Percentiles rank a stretch among this genome's conserved stretches.
Conservation (phyloP, 2,329 filamentous ascomycete genomes). For the Talaromyces sp. region DNA sequence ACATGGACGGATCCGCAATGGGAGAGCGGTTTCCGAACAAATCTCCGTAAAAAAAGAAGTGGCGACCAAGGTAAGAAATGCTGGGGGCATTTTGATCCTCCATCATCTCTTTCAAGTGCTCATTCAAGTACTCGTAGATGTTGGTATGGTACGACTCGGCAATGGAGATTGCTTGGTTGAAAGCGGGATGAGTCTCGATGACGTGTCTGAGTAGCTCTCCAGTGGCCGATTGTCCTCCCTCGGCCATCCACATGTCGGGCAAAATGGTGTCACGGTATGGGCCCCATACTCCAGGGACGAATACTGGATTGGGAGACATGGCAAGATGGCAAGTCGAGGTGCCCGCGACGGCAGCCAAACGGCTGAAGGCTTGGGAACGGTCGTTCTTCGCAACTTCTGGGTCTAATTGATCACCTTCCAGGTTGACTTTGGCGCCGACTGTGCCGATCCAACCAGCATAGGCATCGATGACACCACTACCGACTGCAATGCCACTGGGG, state of each 20-base stretch:
- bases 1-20: constrained; percentile 88
- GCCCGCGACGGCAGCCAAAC: constrained; percentile 87
- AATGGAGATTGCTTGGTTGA: constrained; percentile 69
- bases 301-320: constrained; percentile 89
- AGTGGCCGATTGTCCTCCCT: constrained; percentile 93
- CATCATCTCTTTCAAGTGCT: constrained; percentile 71
- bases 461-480: constrained; percentile 94
- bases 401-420: constrained; percentile 62
- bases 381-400: constrained; percentile 69
- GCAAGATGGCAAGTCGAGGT: constrained; percentile 96
- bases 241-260: constrained; percentile 91
- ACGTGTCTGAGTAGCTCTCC: constrained; percentile 92
- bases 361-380: constrained; percentile 84
- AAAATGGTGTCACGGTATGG: constrained; percentile 92
- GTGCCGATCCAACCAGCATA: constrained; percentile 99
- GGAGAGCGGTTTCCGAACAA: constrained; percentile 95
- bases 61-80: constrained; percentile 78
- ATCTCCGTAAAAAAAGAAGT: constrained; percentile 98
- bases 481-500: constrained; percentile 80
- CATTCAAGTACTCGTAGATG: constrained; percentile 93
- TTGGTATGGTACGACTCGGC: constrained; percentile 78
- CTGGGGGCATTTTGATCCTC: constrained; percentile 64
- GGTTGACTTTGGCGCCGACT: constrained; percentile 89
- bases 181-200: constrained; percentile 89
- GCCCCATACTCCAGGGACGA: constrained; percentile 94